A percentile compares a stretch with the other conserved stretches of the same genome.
These are phyloP conservation scores for Hondaea fermentalgiana DNA, from an alignment of 108 stramenopile species.

Conservation along the genomic window DNA sequence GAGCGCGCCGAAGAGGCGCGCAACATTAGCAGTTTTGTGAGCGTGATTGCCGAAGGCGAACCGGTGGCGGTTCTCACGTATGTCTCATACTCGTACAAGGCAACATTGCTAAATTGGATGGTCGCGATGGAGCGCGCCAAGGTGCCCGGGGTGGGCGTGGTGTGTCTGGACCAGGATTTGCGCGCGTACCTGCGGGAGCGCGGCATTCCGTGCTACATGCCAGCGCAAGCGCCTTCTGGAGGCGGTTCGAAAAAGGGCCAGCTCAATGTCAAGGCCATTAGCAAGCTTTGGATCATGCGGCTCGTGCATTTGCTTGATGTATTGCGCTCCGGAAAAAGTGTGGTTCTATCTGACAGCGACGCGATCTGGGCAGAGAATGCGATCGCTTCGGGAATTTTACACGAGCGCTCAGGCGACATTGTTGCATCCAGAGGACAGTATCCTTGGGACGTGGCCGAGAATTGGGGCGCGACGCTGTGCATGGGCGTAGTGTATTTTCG, in stretches of 20 bases:
- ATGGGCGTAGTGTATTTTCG: background rate
- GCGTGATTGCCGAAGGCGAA: background rate
- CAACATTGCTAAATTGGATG: background rate
- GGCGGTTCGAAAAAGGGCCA: background rate
- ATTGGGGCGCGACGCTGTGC: background rate
- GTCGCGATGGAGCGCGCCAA: background rate
- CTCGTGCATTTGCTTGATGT: background rate
- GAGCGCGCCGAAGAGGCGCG: background rate
- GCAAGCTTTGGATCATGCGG: slow-evolving; percentile 12
- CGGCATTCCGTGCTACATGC: background rate
- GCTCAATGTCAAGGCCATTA: background rate
- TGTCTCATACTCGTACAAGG: background rate
- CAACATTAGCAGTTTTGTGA: background rate
- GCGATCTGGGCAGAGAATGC: background rate
- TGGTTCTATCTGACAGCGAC: background rate
- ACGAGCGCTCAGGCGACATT: background rate
- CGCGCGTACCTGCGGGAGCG: background rate
- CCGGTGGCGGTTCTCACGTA: background rate
- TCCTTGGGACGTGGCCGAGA: background rate
- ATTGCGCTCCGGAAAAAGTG: background rate
- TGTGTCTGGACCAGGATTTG: background rate
- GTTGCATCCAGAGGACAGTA: background rate
- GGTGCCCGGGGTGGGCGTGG: background rate
- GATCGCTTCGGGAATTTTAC: background rate
- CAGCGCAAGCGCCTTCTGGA: background rate